phyloP scores from a whole-genome alignment of 169 alveolate species.

The Theileria sp. region DNA sequence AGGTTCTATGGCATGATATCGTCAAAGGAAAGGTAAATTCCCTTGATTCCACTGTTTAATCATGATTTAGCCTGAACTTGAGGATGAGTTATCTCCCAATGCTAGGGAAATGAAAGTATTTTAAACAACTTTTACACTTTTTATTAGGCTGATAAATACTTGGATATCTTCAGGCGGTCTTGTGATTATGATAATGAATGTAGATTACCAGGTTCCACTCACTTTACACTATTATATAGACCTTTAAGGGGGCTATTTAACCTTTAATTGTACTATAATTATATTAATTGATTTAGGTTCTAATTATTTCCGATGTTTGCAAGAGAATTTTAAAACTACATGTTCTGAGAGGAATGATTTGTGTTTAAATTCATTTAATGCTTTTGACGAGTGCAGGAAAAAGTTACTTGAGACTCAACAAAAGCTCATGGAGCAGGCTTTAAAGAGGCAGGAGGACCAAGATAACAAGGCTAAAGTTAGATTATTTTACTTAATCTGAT shows the following conservation, averaged over 20 bases:
- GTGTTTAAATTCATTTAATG: conserved; percentile 59
- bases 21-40: conserved; percentile 68
- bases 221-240: no score
- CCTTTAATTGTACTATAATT: no score
- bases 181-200: conserved; percentile 81
- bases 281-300: conserved; percentile 52
- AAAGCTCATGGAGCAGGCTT: conserved; percentile 56
- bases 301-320: conserved; percentile 72
- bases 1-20: conserved; percentile 75
- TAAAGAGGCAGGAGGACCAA: conserved; percentile 66
- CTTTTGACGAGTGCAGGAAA: conserved; percentile 71
- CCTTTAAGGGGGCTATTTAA: no score
- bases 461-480: conserved; percentile 69
- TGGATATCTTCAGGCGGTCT: conserved; percentile 72
- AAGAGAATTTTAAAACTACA: conserved; percentile 61
- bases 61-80: conserved; percentile 74
- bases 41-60: not conserved
- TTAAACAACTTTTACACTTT: not conserved
- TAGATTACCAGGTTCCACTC: conserved; percentile 68
- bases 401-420: conserved; percentile 67
- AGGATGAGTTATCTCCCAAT: conserved; percentile 74
- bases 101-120: conserved; percentile 83
- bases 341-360: conserved; percentile 46
- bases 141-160: conserved; percentile 74
- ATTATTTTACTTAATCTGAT: not conserved